Base-by-base conservation (phyloP, 2,329 filamentous ascomycete genomes). In the Colletotrichum trifolii region DNA sequence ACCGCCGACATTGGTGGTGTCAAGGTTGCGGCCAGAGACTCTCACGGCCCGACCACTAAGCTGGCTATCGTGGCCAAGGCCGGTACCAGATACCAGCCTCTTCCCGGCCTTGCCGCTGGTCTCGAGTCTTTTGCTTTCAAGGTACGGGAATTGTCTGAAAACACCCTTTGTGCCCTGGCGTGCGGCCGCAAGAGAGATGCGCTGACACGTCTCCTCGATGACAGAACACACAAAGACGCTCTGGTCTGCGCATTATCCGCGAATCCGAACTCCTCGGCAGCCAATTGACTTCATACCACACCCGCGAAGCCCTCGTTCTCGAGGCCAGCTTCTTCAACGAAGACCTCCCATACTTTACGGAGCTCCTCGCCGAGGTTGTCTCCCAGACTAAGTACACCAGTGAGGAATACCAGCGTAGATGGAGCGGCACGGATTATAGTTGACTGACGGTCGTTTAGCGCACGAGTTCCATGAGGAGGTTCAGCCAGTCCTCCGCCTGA, bases 81-180 rank as follows among this genome's bases (percentile, higher is more conserved):
- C 69, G 96, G 96, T 75, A 96, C 95, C 69, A 87, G 96, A 80
- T 98, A 95, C 81, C 90, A 99, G 85, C 88, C 92, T 69, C 86
- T 92, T 71, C 96, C 96, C 69, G 96, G 96, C 70, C 87, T 97
- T 79, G 91, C 95, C 69, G 91, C 94, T 76, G 95, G 91, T 64
- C 87, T 99, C 71, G 92, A 96, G 84, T 92, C 93, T 79, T 99
- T 96, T 84, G 95, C 96, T 70, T 99, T 97, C 89, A 97, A 97
- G 92, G 96, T 94, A 79, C 73, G 81, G 67, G 62, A 66, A 2
- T 34, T 25, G 43, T 43, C 55, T 50, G 36, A 53, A 25, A 45
- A 6, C 39, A 36, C 42, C 49, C 38, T 38, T 48, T n/a, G 8
- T 39, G 61, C 13, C 40, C 17, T 54, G 45, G 39, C 48, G 42